Conservation (phyloP, 1,139 yeast species). For the Taiozyma sp. region DNA sequence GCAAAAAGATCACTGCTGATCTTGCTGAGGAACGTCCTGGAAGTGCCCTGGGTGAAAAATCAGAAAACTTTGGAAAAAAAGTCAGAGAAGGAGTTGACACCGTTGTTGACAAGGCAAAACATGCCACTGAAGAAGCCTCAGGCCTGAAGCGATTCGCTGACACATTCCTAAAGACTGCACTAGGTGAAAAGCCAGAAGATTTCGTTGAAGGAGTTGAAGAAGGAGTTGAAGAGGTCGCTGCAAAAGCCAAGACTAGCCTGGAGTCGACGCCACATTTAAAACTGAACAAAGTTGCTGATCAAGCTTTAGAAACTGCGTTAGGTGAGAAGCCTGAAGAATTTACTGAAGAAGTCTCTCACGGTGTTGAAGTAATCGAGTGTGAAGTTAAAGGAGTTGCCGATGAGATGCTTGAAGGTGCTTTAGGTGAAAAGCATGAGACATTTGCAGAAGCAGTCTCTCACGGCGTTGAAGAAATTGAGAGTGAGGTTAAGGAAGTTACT, state of each 20-base stretch:
- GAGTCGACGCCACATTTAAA: neutral
- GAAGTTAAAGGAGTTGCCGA: too few relatives aligned
- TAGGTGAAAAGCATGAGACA: neutral
- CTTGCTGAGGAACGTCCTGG: neutral
- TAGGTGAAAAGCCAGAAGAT: slow-evolving; percentile 5
- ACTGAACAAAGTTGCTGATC: neutral
- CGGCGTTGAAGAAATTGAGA: too few relatives aligned
- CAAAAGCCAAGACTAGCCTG: neutral
- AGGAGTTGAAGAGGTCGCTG: neutral
- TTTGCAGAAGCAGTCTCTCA: too few relatives aligned
- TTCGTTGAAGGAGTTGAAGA: slow-evolving; percentile 1
- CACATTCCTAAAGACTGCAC: neutral
- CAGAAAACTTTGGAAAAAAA: slow-evolving; percentile 1
- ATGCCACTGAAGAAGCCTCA: neutral
- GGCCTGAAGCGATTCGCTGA: neutral
- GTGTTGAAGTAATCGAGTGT: too few relatives aligned
- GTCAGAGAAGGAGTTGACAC: neutral
- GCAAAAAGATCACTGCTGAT: neutral
- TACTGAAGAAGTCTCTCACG: too few relatives aligned
- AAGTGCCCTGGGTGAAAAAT: slow-evolving; percentile 4
- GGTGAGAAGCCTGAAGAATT: too few relatives aligned
- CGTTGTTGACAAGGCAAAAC: neutral
- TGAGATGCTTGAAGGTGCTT: neutral
- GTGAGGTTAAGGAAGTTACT: neutral
- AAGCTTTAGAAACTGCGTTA: neutral